Base-by-base conservation (phyloP, 139 green algal genomes). In the Eudorina sp. region DNA sequence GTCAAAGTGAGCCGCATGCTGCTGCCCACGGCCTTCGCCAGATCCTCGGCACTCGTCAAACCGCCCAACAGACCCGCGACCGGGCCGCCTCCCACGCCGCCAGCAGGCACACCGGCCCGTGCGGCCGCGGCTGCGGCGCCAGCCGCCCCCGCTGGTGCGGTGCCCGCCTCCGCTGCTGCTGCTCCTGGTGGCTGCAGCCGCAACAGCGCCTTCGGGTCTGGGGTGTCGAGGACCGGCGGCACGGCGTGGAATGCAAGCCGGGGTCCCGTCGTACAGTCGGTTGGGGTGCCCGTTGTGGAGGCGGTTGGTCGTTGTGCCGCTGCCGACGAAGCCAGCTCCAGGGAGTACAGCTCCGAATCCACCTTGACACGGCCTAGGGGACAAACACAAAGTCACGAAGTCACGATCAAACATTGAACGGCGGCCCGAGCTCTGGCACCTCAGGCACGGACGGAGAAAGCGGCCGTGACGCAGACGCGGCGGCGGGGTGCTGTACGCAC, bases 1-100 rank as follows among this genome's bases (percentile, higher is more conserved):
- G 88, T 89, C 6, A 93, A 70, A 16, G 78, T 85, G 34, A 93
- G 84, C 16, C 90, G 84, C 90, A 93, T 93, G 85, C 88, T 90
- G 36, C 86, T 88, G 27, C 74, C 81, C 66, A 90, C 45, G 45
- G 81, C 80, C 48, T 72, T 36, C 45, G 85, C 73, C 62, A 92
- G 85, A 62, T 85, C 66, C 41, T 88, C 86, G 4, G 60, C 41
- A 4, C 7, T 76, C 29, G 43, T 46, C 41, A 76, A 60, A 4
- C 80, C 29, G 31, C 85, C 21, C 45, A 85, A 7, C 69, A 81
- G 13, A 29, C 55, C 60, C 55, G 27, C 19, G 21, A 27, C 25
- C 66, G 41, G n/a, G 3, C n/a, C 27, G 38, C 40, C 66, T 3
- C 48, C 72, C 0, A 25, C 72, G 3, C 14, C 38, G 40, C 84